Evolutionary conservation across 2,329 filamentous ascomycete species (phyloP), one percentile per base, ranked within the genome.

Genomic region (Arthrobotrys pseudoclavata): DNA sequence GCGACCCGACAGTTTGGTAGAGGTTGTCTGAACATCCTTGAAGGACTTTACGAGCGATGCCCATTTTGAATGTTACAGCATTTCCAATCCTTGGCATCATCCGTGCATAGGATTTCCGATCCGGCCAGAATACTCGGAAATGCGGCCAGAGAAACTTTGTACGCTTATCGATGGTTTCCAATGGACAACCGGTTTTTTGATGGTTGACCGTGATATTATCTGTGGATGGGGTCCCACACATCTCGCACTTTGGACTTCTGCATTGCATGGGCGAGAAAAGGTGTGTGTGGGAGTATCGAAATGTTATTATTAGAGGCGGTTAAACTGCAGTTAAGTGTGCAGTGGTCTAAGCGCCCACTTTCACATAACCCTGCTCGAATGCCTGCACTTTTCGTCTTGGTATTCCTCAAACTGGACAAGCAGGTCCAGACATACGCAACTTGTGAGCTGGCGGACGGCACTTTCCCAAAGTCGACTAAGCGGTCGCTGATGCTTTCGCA

Each of bases 221-320:
- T 34, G 37, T 40, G 13, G 13, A 37, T 53, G 47, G 15, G 15
- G 15, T 40, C 48, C 50, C 68, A 48, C 50, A 10, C 18, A 42
- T 5, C 2, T n/a, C 66, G 60, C 69, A 72, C 69, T 72, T 72
- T 72, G 60, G 60, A 34, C 26, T 1, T 15, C 15, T 20, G 26
- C 48, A 47, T 31, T 31, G 42, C 18, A 45, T 45, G 47, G 45
- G 57, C 24, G 9, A 55, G 53, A 64, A 71, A 48, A 48, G 57
- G 68, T 70, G 67, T 45, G 52, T 70, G 48, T 40, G 57, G 61
- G 60, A 62, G 29, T 5, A 22, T 24, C 29, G n/a, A 26, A 26
- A 60, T 61, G 45, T 77, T 71, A 71, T 77, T 77, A 71, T 70
- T 47, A 50, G 74, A 77, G 74, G 70, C 67, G 67, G 74, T 71